Evolutionary conservation across 176 grass and related monocot genomes (phyloP).

Genomic region (Coix lacrymajobi): DNA sequence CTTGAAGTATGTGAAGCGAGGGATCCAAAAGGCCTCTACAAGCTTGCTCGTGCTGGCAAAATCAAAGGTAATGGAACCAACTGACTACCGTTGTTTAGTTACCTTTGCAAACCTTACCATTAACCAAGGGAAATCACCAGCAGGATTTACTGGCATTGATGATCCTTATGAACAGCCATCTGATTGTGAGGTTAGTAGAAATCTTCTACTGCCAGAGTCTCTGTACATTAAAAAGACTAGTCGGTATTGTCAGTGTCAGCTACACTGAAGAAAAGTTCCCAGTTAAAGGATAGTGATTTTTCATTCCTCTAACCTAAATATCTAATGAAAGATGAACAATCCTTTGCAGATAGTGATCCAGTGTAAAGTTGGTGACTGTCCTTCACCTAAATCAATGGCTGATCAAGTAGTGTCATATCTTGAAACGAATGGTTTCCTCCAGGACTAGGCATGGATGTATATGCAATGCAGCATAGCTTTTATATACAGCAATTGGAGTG

Average conservation of each 20-base stretch:
- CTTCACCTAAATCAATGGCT: conserved; percentile 60
- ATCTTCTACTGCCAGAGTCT: neutral
- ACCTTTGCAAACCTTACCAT: conserved; percentile 8
- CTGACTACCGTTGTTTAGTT: neutral
- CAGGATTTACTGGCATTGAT: conserved; percentile 90
- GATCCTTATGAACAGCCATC: conserved; percentile 77
- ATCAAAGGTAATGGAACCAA: conserved; percentile 64
- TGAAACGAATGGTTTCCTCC: conserved; percentile 60
- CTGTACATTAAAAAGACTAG: neutral
- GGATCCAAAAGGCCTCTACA: conserved; percentile 91
- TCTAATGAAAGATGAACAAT: neutral
- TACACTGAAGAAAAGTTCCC: neutral
- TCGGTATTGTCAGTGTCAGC: neutral
- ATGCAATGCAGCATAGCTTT: neutral
- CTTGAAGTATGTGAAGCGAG: conserved; percentile 80
- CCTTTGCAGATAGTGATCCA: conserved; percentile 68
- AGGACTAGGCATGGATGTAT: conserved; percentile 22
- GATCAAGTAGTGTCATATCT: conserved; percentile 73
- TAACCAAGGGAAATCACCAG: neutral
- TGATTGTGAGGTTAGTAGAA: conserved; percentile 60
- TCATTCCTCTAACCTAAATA: neutral
- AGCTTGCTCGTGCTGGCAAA: conserved; percentile 85
- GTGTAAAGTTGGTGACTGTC: conserved; percentile 45
- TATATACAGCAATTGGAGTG: neutral
- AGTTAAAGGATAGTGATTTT: too few species aligned